Evolutionary conservation across 2,329 filamentous ascomycete species (phyloP).

Genomic region (Penicillium sp.): DNA sequence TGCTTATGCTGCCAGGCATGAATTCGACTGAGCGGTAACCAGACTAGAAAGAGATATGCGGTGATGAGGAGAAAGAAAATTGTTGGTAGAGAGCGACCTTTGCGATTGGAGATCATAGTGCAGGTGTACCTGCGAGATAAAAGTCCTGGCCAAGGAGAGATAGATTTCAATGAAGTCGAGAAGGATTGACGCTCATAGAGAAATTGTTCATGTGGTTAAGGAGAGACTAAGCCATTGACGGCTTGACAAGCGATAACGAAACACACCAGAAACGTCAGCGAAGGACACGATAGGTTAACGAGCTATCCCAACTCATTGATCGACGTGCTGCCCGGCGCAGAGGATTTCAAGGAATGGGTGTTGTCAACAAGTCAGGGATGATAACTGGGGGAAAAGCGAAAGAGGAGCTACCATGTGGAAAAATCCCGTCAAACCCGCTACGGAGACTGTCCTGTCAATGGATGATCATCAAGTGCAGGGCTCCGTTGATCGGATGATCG

Average conservation of each 20-base stretch:
- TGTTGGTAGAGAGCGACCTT: slow-evolving; percentile 20
- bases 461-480: not conserved
- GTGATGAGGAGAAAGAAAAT: slow-evolving; percentile 18
- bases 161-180: not conserved
- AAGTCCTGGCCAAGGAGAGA: not conserved
- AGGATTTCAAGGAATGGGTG: not conserved
- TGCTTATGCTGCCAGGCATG: slow-evolving; percentile 13
- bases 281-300: not conserved
- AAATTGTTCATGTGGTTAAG: not conserved
- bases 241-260: not conserved
- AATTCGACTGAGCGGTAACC: slow-evolving; percentile 15
- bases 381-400: not conserved
- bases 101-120: slow-evolving; percentile 30
- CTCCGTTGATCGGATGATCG: slow-evolving; percentile 14
- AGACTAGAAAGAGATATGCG: slow-evolving; percentile 25
- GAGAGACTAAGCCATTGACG: slow-evolving; percentile 1
- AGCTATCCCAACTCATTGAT: slow-evolving; percentile 1
- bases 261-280: not conserved
- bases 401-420: slow-evolving; percentile 8
- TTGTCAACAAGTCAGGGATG: slow-evolving; percentile 2
- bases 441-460: not conserved
- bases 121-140: slow-evolving; percentile 4
- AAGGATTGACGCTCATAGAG: slow-evolving; percentile 10
- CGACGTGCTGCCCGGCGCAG: not conserved
- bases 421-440: slow-evolving; percentile 8